These are phyloP conservation scores for Russula foetens DNA, from an alignment of 768 basidiomycete genomes.

Conservation along the genomic window DNA sequence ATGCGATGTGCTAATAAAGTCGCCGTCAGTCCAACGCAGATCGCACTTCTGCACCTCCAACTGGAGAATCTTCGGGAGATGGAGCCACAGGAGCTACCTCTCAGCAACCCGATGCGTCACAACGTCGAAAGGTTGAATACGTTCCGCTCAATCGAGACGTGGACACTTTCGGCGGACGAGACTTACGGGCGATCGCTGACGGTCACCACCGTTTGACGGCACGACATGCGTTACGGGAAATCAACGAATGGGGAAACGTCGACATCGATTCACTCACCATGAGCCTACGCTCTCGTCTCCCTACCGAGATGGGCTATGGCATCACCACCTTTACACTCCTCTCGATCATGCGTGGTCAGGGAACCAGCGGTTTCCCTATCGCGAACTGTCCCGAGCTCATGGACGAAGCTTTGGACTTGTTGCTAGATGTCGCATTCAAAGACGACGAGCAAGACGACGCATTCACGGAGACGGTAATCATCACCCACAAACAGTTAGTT, in stretches of 20 bases:
- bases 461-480: constrained; percentile 27
- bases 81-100: background rate
- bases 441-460: constrained; percentile 29
- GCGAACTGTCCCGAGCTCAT: constrained; percentile 70
- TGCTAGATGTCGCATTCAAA: constrained; percentile 76
- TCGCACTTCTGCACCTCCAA: constrained; percentile 21
- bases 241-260: constrained; percentile 81
- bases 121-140: constrained; percentile 83
- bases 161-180: constrained; percentile 74
- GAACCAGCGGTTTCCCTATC: constrained; percentile 68
- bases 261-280: constrained; percentile 93
- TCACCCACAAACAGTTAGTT: constrained; percentile 61
- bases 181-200: constrained; percentile 56
- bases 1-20: background rate
- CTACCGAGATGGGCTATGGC: constrained; percentile 81
- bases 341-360: constrained; percentile 64
- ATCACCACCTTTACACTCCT: constrained; percentile 80
- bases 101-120: constrained; percentile 31
- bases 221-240: constrained; percentile 53
- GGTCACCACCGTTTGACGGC: constrained; percentile 43
- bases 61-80: constrained; percentile 9
- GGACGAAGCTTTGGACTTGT: constrained; percentile 78
- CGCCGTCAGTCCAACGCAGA: constrained; percentile 20
- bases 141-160: constrained; percentile 70
- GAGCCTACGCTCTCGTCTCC: constrained; percentile 80